These are phyloP conservation scores for Trametes sanguinea DNA, from an alignment of 768 basidiomycete genomes.

Conservation along the genomic window DNA sequence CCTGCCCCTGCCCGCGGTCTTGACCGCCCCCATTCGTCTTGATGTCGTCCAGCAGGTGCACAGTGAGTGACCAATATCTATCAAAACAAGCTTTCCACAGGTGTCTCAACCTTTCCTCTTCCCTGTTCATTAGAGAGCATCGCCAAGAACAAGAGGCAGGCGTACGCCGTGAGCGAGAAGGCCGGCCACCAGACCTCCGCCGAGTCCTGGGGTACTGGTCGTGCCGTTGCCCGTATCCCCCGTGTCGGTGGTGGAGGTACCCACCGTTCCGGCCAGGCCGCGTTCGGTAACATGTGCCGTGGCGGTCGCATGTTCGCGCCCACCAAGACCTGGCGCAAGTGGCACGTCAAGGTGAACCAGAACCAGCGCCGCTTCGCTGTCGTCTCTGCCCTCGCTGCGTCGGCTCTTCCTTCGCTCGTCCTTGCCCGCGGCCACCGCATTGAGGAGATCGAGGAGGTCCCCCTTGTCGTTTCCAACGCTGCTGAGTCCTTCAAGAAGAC, in stretches of 20 bases:
- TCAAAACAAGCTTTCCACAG: neutral
- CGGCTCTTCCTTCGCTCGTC: conserved; percentile 96
- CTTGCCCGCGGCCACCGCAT: conserved; percentile 99
- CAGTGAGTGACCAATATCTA: conserved; percentile 66
- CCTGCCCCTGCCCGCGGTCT: conserved; percentile 90
- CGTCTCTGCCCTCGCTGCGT: conserved; percentile 96
- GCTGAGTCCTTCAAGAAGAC: conserved; percentile 94
- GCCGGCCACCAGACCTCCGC: conserved; percentile 99
- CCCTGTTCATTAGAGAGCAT: conserved; percentile 67
- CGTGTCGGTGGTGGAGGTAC: conserved; percentile 99
- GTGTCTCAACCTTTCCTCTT: neutral
- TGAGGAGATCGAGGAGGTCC: conserved; percentile 95
- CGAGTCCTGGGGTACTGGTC: conserved; percentile 99
- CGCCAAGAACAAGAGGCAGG: conserved; percentile 96
- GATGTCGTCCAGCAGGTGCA: conserved; percentile 99
- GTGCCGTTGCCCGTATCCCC: conserved; percentile 99
- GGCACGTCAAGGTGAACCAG: conserved; percentile 99
- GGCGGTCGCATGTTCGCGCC: conserved; percentile 99
- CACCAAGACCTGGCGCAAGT: conserved; percentile 98
- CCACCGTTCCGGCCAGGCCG: conserved; percentile 98
- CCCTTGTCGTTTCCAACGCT: conserved; percentile 80
- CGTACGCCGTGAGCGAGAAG: conserved; percentile 95
- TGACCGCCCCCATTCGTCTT: conserved; percentile 97
- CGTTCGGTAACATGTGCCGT: conserved; percentile 99
- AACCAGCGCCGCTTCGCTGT: conserved; percentile 98